Evolutionary conservation across 176 grass and related monocot genomes (phyloP).

Genomic region (Oryza meyeriana): DNA sequence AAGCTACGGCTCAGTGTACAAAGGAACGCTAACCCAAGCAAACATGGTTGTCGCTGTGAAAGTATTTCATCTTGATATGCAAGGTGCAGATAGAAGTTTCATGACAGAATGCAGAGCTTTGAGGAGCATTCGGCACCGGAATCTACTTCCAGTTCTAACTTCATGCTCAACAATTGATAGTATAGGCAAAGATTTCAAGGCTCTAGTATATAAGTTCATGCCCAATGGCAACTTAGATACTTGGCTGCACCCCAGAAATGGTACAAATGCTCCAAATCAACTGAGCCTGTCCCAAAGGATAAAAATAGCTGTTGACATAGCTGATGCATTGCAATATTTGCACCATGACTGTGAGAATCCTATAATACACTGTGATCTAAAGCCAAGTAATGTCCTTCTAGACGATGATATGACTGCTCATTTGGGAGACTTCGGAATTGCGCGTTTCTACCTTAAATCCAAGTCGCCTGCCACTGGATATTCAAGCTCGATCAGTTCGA

Average conservation of each 20-base stretch:
- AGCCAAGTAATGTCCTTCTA: slow-evolving; percentile 45
- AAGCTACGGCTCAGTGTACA: slow-evolving; percentile 53
- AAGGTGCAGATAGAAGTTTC: slow-evolving; percentile 51
- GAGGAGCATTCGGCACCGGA: slow-evolving; percentile 48
- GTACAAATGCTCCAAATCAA: neutral
- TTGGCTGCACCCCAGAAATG: slow-evolving; percentile 35
- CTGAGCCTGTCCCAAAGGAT: no score
- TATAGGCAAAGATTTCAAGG: slow-evolving; percentile 50
- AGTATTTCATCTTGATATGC: slow-evolving; percentile 50
- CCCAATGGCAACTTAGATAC: slow-evolving; percentile 48
- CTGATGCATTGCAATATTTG: slow-evolving; percentile 41
- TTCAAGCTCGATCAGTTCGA: neutral
- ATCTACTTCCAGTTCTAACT: slow-evolving; percentile 54
- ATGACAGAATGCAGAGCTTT: slow-evolving; percentile 56
- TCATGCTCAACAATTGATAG: slow-evolving; percentile 52
- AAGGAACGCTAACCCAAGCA: slow-evolving; percentile 30
- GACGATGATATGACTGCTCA: slow-evolving; percentile 37
- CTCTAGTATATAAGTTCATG: slow-evolving; percentile 50
- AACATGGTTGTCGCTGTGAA: slow-evolving; percentile 46
- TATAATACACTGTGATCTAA: slow-evolving; percentile 47
- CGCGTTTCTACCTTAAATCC: neutral
- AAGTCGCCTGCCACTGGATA: neutral
- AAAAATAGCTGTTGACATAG: slow-evolving; percentile 47
- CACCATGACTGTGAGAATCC: slow-evolving; percentile 18
- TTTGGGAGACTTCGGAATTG: slow-evolving; percentile 50